These are phyloP conservation scores for Penicillium turbatum DNA, from an alignment of 495 filamentous ascomycete genomes.

Conservation along the genomic window DNA sequence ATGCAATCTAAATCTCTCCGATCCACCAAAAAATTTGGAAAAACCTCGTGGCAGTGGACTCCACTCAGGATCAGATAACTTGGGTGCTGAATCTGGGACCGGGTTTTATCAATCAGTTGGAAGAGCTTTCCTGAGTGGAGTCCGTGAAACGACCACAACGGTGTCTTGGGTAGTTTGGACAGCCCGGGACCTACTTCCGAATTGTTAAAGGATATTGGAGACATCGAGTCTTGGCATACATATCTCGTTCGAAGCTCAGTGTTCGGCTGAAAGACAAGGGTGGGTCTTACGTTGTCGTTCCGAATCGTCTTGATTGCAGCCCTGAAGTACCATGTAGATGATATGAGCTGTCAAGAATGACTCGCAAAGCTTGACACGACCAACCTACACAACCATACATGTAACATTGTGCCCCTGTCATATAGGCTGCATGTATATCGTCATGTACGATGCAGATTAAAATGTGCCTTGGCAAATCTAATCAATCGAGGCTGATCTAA, in stretches of 20 bases:
- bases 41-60: background rate
- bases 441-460: background rate
- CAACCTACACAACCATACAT: too few relatives aligned
- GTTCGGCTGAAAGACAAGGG: background rate
- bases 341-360: too few relatives aligned
- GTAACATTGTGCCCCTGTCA: too few relatives aligned
- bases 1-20: background rate
- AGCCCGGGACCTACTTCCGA: background rate
- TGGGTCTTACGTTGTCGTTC: background rate
- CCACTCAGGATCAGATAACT: slow-evolving; percentile 12
- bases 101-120: slow-evolving; percentile 6
- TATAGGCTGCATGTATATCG: background rate
- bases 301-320: background rate
- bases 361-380: too few relatives aligned
- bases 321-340: background rate
- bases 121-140: background rate
- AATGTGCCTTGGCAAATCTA: slow-evolving; percentile 1
- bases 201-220: background rate
- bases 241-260: background rate
- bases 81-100: background rate
- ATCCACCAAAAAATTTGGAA: background rate
- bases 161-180: background rate
- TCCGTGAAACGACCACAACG: background rate
- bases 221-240: background rate
- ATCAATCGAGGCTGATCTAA: slow-evolving; percentile 12